Percentiles rank a stretch among this genome's conserved stretches.
Evolutionary conservation across 2,329 filamentous ascomycete species (phyloP).

Genomic region (Xylaria sp.): DNA sequence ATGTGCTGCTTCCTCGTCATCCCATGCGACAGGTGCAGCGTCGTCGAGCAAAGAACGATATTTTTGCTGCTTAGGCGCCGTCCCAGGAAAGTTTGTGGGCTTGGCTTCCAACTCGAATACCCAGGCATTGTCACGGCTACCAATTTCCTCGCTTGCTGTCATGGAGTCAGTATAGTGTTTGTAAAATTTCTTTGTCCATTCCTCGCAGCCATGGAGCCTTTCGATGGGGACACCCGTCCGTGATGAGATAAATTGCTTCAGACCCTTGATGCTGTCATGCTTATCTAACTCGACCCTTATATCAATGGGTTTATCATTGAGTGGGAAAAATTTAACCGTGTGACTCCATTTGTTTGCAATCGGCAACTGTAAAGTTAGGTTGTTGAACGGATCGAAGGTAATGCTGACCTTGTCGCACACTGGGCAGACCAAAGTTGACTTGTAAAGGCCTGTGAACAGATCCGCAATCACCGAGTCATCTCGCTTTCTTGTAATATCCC

Average conservation of each 20-base stretch:
- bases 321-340: slow-evolving; percentile 79
- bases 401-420: slow-evolving; percentile 95
- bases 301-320: slow-evolving; percentile 75
- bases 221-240: slow-evolving; percentile 72
- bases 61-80: slow-evolving; percentile 58
- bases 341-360: slow-evolving; percentile 85
- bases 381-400: slow-evolving; percentile 97
- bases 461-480: slow-evolving; percentile 97
- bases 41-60: slow-evolving; percentile 63
- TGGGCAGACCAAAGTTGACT: slow-evolving; percentile 94
- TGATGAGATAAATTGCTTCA: slow-evolving; percentile 78
- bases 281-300: slow-evolving; percentile 85
- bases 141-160: slow-evolving; percentile 78
- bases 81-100: slow-evolving; percentile 79
- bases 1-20: slow-evolving; percentile 70
- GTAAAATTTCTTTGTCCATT: slow-evolving; percentile 87
- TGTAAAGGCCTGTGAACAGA: slow-evolving; percentile 97
- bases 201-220: slow-evolving; percentile 81
- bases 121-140: slow-evolving; percentile 71
- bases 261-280: slow-evolving; percentile 72
- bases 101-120: slow-evolving; percentile 80
- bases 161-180: slow-evolving; percentile 79
- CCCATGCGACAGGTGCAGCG: slow-evolving; percentile 55
- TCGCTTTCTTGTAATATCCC: slow-evolving; percentile 89
- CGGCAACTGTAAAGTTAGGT: slow-evolving; percentile 89